Evolutionary conservation across 768 basidiomycete genomes (phyloP).

Genomic region (Auriscalpium microsporum): DNA sequence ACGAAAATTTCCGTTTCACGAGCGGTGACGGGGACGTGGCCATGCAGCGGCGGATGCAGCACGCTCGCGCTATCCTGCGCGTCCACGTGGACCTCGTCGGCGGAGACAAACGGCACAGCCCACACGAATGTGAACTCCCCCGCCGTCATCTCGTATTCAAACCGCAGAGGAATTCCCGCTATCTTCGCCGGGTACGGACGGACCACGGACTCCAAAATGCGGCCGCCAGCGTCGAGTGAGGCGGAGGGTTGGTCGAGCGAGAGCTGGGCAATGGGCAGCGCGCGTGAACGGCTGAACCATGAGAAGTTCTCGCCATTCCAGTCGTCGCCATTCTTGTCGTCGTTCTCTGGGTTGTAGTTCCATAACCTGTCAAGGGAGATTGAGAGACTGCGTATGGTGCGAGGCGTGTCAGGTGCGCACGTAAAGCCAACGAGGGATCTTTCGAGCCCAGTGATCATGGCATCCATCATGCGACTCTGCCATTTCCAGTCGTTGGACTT

Average conservation of each 20-base stretch:
- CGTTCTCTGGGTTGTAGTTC: constrained; percentile 90
- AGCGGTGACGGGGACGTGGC: constrained; percentile 35
- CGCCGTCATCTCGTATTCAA: constrained; percentile 72
- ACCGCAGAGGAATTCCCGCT: constrained; percentile 70
- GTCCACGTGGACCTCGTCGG: constrained; percentile 1
- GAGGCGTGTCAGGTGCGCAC: constrained; percentile 37
- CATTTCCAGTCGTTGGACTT: constrained; percentile 62
- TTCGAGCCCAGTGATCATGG: constrained; percentile 79
- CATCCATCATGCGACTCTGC: constrained; percentile 94
- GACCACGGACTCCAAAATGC: constrained; percentile 71
- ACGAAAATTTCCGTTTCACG: constrained; percentile 79
- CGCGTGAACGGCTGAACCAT: constrained; percentile 70
- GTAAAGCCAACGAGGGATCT: constrained; percentile 73
- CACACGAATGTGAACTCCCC: constrained; percentile 62
- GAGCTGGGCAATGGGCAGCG: constrained; percentile 45
- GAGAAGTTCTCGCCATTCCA: constrained; percentile 99
- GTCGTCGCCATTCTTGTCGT: constrained; percentile 68
- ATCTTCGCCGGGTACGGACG: constrained; percentile 90
- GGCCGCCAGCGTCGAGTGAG: constrained; percentile 75
- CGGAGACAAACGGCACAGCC: constrained; percentile 31
- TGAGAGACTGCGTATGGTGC: not conserved
- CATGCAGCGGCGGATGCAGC: constrained; percentile 32
- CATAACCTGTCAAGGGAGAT: constrained; percentile 51
- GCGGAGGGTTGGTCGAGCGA: constrained; percentile 51
- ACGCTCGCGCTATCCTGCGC: not conserved